Percentiles rank a stretch among this genome's conserved stretches.
These are phyloP conservation scores for sunflower (Helianthus annuus) DNA, from an alignment of 129 eudicot species.

Conservation along the genomic window DNA sequence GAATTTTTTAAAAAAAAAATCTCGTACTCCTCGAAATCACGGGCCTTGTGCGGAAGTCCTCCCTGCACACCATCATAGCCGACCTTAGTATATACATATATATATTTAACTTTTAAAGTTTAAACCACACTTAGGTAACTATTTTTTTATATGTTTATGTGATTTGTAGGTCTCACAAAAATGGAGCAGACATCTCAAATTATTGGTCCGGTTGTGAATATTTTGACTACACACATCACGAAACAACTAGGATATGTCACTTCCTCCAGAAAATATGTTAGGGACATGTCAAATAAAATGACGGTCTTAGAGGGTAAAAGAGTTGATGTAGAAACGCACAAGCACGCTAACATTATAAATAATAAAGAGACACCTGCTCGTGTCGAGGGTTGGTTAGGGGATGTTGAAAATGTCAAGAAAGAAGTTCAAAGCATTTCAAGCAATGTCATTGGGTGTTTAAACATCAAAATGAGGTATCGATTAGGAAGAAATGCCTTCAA, in stretches of 20 bases:
- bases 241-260: slow-evolving; percentile 2
- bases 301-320: not conserved
- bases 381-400: slow-evolving; percentile 19
- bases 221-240: not conserved
- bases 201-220: slow-evolving; percentile 14
- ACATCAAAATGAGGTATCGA: slow-evolving; percentile 15
- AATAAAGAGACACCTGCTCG: slow-evolving; percentile 12
- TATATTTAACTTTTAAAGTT: no score
- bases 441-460: not conserved
- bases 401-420: slow-evolving; percentile 3
- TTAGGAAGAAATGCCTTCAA: not conserved
- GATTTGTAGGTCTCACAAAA: slow-evolving; percentile 2
- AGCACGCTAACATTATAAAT: not conserved
- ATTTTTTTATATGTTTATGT: not conserved
- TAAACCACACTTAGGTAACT: no score
- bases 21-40: no score
- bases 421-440: slow-evolving; percentile 7
- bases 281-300: not conserved
- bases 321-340: slow-evolving; percentile 10
- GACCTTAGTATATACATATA: no score
- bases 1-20: no score
- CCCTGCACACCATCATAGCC: no score
- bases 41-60: no score
- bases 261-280: slow-evolving; percentile 1
- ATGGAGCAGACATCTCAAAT: slow-evolving; percentile 4